Evolutionary conservation across 495 filamentous ascomycete genomes (phyloP).

Genomic region (Opeltia flavorubescens): DNA sequence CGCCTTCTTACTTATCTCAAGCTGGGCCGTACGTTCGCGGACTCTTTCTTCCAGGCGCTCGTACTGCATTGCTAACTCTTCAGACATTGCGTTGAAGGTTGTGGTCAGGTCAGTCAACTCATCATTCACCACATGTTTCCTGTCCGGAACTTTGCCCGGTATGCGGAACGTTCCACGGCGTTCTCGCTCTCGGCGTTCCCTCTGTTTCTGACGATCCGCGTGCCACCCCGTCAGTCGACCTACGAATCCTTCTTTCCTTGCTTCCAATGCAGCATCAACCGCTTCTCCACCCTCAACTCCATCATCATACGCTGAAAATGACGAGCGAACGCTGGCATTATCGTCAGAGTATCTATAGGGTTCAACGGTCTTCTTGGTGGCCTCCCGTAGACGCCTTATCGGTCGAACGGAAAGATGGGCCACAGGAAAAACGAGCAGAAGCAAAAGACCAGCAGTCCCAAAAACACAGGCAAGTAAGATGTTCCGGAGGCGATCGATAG

Average conservation of each 20-base stretch:
- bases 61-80: slow-evolving; percentile 79
- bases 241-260: slow-evolving; percentile 31
- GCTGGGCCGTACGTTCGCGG: slow-evolving; percentile 62
- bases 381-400: slow-evolving; percentile 60
- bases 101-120: slow-evolving; percentile 75
- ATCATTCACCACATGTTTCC: slow-evolving; percentile 64
- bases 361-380: slow-evolving; percentile 61
- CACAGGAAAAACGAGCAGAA: slow-evolving; percentile 56
- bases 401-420: slow-evolving; percentile 70
- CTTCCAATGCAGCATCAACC: slow-evolving; percentile 10
- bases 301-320: slow-evolving; percentile 14
- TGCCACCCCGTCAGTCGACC: slow-evolving; percentile 21
- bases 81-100: slow-evolving; percentile 90
- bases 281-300: slow-evolving; percentile 9
- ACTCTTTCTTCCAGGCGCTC: slow-evolving; percentile 72
- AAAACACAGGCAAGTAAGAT: slow-evolving; percentile 78
- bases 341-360: slow-evolving; percentile 29
- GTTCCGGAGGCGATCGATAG: slow-evolving; percentile 55
- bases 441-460: slow-evolving; percentile 54
- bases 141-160: slow-evolving; percentile 62
- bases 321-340: slow-evolving; percentile 22
- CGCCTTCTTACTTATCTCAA: slow-evolving; percentile 79
- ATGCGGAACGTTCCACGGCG: slow-evolving; percentile 58
- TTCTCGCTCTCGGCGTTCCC: slow-evolving; percentile 18
- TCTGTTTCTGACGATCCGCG: slow-evolving; percentile 6